These are phyloP conservation scores for Neotropicomus parvogracilis DNA, from an alignment of 1,284 basidiomycete species.

Conservation along the genomic window DNA sequence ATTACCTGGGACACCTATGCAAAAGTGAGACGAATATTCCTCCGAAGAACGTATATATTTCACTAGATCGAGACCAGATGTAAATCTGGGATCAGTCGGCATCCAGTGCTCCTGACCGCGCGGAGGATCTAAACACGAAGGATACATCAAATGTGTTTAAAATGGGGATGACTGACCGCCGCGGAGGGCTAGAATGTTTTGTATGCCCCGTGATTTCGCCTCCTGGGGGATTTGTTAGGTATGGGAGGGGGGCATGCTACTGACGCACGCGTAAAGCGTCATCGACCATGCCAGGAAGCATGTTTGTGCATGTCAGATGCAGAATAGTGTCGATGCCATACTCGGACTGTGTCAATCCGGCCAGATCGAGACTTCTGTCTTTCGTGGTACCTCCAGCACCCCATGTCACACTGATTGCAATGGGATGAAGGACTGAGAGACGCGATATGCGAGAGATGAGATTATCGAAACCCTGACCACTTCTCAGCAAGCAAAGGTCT, in stretches of 20 bases:
- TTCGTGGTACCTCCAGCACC: slow-evolving; percentile 94
- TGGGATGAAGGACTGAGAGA: slow-evolving; percentile 63
- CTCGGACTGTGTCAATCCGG: slow-evolving; percentile 65
- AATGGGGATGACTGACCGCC: slow-evolving; percentile 55
- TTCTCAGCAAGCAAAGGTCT: slow-evolving; percentile 15
- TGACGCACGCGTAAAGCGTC: slow-evolving; percentile 69
- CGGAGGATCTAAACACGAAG: slow-evolving; percentile 68
- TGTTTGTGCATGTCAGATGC: slow-evolving; percentile 98
- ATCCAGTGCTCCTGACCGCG: slow-evolving; percentile 92
- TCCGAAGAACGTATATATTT: slow-evolving; percentile 78
- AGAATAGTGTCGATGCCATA: slow-evolving; percentile 82
- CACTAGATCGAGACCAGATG: slow-evolving; percentile 87
- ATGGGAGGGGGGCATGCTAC: background rate
- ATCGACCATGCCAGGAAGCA: slow-evolving; percentile 86
- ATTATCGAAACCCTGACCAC: slow-evolving; percentile 76
- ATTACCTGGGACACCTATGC: slow-evolving; percentile 85
- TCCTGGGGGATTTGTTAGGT: slow-evolving; percentile 45
- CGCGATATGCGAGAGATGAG: slow-evolving; percentile 78
- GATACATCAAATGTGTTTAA: background rate
- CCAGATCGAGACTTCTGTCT: slow-evolving; percentile 85
- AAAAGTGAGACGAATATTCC: slow-evolving; percentile 85
- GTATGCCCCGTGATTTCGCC: slow-evolving; percentile 80
- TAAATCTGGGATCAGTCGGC: slow-evolving; percentile 81
- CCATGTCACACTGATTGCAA: slow-evolving; percentile 91
- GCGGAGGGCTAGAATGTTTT: slow-evolving; percentile 89